These are phyloP conservation scores for Arthrinium puccinioides DNA, from an alignment of 2,329 filamentous ascomycete genomes.

Conservation along the genomic window DNA sequence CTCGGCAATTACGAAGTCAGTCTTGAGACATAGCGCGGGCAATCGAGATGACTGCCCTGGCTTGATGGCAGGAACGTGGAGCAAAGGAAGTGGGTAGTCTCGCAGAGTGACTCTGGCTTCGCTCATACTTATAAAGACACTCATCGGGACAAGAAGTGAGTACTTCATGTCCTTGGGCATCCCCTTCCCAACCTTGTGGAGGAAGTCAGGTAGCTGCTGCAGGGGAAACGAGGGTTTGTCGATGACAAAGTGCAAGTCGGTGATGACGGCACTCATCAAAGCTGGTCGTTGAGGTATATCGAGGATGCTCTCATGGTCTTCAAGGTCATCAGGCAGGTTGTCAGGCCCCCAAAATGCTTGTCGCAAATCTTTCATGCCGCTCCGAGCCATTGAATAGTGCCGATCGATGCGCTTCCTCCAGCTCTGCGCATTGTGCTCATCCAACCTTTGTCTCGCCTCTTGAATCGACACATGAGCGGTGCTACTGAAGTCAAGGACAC, in stretches of 20 bases:
- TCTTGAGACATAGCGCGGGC: slow-evolving; percentile 75
- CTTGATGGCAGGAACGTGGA: slow-evolving; percentile 83
- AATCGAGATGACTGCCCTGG: slow-evolving; percentile 70
- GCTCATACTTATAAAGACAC: slow-evolving; percentile 80
- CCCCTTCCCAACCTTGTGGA: slow-evolving; percentile 89
- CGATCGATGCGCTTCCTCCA: slow-evolving; percentile 90
- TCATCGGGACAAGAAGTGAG: slow-evolving; percentile 82
- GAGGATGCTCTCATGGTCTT: slow-evolving; percentile 78
- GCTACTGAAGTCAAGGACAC: slow-evolving; percentile 60
- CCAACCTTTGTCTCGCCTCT: slow-evolving; percentile 68
- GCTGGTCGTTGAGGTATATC: slow-evolving; percentile 79
- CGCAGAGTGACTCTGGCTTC: slow-evolving; percentile 80
- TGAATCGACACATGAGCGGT: slow-evolving; percentile 65
- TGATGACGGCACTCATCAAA: slow-evolving; percentile 72
- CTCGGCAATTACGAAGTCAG: slow-evolving; percentile 93
- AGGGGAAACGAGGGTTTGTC: slow-evolving; percentile 92
- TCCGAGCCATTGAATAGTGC: slow-evolving; percentile 60
- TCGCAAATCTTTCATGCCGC: slow-evolving; percentile 72
- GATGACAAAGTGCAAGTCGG: slow-evolving; percentile 75
- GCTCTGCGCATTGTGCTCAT: slow-evolving; percentile 76
- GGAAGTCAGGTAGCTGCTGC: slow-evolving; percentile 71
- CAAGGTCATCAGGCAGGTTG: slow-evolving; percentile 70
- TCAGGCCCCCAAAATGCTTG: slow-evolving; percentile 76
- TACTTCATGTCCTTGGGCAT: slow-evolving; percentile 92
- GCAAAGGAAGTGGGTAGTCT: slow-evolving; percentile 86